Conservation (phyloP, 2,329 filamentous ascomycete genomes). For the Raffaelea albimanens region DNA sequence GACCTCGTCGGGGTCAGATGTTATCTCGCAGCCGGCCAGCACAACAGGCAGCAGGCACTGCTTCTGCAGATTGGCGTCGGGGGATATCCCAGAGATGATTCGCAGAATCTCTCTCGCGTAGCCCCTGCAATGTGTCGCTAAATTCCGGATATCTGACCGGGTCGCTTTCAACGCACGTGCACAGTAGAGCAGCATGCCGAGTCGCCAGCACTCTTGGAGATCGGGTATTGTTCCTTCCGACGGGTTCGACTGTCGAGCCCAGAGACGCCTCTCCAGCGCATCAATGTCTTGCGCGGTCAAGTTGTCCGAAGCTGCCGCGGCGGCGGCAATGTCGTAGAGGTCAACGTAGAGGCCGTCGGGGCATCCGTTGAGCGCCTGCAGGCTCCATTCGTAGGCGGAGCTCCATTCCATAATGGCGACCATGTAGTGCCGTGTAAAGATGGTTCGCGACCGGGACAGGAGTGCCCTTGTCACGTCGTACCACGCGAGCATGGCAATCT, state of each 20-base stretch:
- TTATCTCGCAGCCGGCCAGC: not conserved
- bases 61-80: not conserved
- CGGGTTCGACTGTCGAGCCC: not conserved
- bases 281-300: not conserved
- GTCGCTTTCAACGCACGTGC: not conserved
- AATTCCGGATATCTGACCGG: too few species aligned
- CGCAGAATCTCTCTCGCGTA: conserved; percentile 1
- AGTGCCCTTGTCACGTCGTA: not conserved
- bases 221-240: not conserved
- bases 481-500: not conserved
- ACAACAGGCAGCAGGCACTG: not conserved
- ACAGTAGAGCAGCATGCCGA: not conserved
- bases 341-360: not conserved
- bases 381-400: conserved; percentile 1
- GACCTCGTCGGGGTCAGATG: not conserved
- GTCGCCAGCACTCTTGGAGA: not conserved
- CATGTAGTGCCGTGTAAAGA: not conserved
- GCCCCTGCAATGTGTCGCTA: not conserved
- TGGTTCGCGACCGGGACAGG: not conserved
- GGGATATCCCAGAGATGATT: not conserved
- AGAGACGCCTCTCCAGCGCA: not conserved
- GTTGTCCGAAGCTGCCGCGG: not conserved
- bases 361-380: conserved; percentile 2
- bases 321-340: conserved; percentile 1
- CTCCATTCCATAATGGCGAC: not conserved